Evolutionary conservation across 1,139 yeast species (phyloP).

Genomic region (Eremothecium sinecaudum): DNA sequence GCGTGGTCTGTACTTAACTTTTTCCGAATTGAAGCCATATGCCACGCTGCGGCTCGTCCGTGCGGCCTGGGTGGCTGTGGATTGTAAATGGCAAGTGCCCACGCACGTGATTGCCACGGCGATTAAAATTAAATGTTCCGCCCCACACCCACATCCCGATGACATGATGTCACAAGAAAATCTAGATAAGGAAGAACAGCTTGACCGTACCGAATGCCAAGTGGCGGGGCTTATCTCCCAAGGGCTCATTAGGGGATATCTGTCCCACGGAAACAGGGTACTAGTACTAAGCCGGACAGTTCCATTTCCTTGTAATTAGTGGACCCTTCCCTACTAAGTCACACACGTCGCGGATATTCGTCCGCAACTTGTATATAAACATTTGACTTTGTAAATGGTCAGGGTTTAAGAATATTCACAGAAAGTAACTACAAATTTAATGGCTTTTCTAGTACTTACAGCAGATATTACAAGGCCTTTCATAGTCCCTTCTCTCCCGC

Average conservation of each 20-base stretch:
- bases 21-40: conserved; percentile 44
- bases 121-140: conserved; percentile 10
- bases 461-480: conserved; percentile 52
- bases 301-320: too few relatives aligned
- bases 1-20: conserved; percentile 53
- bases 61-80: conserved; percentile 33
- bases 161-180: too few relatives aligned
- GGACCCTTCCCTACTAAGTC: too few relatives aligned
- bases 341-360: too few relatives aligned
- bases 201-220: conserved; percentile 60
- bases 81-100: conserved; percentile 16
- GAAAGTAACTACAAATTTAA: conserved; percentile 13
- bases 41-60: conserved; percentile 48
- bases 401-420: conserved; percentile 3
- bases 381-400: too few relatives aligned
- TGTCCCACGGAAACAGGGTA: conserved; percentile 66
- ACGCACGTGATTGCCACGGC: conserved; percentile 16
- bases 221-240: conserved; percentile 57
- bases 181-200: conserved; percentile 13
- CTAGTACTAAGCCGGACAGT: conserved; percentile 67
- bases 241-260: conserved; percentile 69
- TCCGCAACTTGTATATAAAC: too few relatives aligned
- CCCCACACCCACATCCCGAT: conserved; percentile 8
- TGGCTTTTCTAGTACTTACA: conserved; percentile 45
- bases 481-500: conserved; percentile 55